These are phyloP conservation scores for Botrytis paeoniae DNA, from an alignment of 2,329 filamentous ascomycete genomes.

Conservation along the genomic window DNA sequence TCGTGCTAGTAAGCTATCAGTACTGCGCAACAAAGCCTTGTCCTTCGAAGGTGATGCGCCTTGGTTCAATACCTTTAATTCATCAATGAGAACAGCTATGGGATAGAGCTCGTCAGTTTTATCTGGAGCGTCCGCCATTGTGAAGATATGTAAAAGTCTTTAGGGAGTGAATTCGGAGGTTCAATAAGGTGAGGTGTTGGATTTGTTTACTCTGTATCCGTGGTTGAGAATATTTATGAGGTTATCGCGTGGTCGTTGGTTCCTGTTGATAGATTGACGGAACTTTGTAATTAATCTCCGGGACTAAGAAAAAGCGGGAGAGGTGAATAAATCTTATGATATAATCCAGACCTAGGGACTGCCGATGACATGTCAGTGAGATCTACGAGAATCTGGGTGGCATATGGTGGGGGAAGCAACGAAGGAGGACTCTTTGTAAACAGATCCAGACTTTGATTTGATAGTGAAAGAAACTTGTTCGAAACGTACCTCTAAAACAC, in stretches of 20 bases:
- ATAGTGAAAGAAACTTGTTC: background rate
- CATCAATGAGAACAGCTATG: conserved; percentile 98
- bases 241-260: conserved; percentile 36
- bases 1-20: conserved; percentile 67
- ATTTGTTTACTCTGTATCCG: conserved; percentile 36
- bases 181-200: conserved; percentile 34
- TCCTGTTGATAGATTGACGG: conserved; percentile 24
- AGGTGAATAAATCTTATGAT: conserved; percentile 3
- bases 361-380: conserved; percentile 3
- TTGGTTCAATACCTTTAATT: conserved; percentile 76
- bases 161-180: conserved; percentile 35
- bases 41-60: background rate
- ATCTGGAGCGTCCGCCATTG: conserved; percentile 84
- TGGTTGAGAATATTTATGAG: conserved; percentile 18
- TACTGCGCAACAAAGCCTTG: conserved; percentile 20
- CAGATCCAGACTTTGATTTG: background rate
- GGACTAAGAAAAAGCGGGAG: background rate
- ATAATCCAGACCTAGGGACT: conserved; percentile 8
- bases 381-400: background rate
- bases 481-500: conserved; percentile 6
- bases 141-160: conserved; percentile 42
- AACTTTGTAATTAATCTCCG: conserved; percentile 10
- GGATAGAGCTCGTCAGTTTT: conserved; percentile 99
- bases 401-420: conserved; percentile 3
- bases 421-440: conserved; percentile 14